These are phyloP conservation scores for Lentinula aciculospora DNA, from an alignment of 768 basidiomycete genomes.

Conservation along the genomic window DNA sequence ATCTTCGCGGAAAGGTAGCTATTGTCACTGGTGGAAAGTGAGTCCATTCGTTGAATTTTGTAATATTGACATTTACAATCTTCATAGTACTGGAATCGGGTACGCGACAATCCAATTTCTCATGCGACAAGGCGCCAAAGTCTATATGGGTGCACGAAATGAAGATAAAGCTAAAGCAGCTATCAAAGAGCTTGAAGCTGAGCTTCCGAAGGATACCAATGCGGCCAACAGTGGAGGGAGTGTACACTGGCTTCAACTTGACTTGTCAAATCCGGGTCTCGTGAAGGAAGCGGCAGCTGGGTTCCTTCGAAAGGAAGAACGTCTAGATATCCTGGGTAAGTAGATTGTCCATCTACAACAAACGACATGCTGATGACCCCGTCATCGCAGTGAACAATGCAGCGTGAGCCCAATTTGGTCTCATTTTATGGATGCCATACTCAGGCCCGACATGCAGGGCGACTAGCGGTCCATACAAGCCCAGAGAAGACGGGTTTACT, in stretches of 20 bases:
- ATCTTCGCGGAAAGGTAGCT: conserved; percentile 39
- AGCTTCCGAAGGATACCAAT: conserved; percentile 17
- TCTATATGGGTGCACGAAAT: conserved; percentile 26
- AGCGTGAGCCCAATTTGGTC: conserved; percentile 6
- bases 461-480: conserved; percentile 6
- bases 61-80: not conserved
- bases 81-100: conserved; percentile 28
- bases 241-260: conserved; percentile 30
- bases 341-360: conserved; percentile 17
- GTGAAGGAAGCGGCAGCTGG: conserved; percentile 28
- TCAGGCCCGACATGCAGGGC: not conserved
- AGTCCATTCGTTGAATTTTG: conserved; percentile 13
- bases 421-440: not conserved
- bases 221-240: conserved; percentile 14
- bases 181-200: conserved; percentile 25
- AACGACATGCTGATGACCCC: too few relatives aligned
- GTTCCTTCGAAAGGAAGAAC: conserved; percentile 30
- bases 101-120: conserved; percentile 31
- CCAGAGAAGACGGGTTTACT: conserved; percentile 16
- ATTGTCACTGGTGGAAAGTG: conserved; percentile 50
- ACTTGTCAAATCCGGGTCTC: conserved; percentile 30
- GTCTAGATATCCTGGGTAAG: conserved; percentile 39
- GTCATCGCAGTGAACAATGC: conserved; percentile 10
- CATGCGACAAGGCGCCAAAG: conserved; percentile 36
- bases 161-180: conserved; percentile 24